A percentile compares a stretch with the other conserved stretches of the same genome.
Evolutionary conservation across 495 filamentous ascomycete species (phyloP).

Genomic region (Lasiosphaeria hispida): DNA sequence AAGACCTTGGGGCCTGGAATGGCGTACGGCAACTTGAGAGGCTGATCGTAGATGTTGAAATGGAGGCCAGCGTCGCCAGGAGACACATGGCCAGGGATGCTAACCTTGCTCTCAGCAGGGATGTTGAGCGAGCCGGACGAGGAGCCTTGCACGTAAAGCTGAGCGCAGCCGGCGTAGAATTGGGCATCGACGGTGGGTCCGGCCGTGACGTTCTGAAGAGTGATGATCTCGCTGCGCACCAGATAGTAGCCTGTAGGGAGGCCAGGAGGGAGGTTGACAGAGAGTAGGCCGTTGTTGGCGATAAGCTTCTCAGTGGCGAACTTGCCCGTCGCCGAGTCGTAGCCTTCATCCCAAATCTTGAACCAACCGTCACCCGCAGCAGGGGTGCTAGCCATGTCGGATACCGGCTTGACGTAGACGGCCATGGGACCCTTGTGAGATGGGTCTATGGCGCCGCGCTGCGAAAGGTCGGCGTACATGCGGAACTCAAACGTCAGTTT

Average conservation of each 20-base stretch:
- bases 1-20: constrained; percentile 59
- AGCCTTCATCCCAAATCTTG: constrained; percentile 71
- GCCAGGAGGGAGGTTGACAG: constrained; percentile 55
- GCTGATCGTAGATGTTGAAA: constrained; percentile 58
- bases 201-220: constrained; percentile 61
- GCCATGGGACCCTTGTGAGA: constrained; percentile 70
- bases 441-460: constrained; percentile 55
- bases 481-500: constrained; percentile 64
- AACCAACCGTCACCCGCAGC: constrained; percentile 69
- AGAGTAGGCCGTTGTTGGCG: constrained; percentile 60
- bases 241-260: constrained; percentile 66
- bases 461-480: constrained; percentile 53
- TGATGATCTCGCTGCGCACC: constrained; percentile 63
- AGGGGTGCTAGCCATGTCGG: constrained; percentile 39
- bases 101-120: constrained; percentile 46
- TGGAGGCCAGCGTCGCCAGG: constrained; percentile 51
- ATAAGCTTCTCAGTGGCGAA: constrained; percentile 73
- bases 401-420: constrained; percentile 68
- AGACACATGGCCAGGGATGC: constrained; percentile 63
- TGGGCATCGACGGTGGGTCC: constrained; percentile 51
- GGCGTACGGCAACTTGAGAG: constrained; percentile 46
- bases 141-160: constrained; percentile 59
- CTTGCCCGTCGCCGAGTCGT: constrained; percentile 45
- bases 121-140: constrained; percentile 31
- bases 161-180: constrained; percentile 68